Base-by-base conservation (phyloP, 106 monocot genomes). In the Hemerocallis citrina region DNA sequence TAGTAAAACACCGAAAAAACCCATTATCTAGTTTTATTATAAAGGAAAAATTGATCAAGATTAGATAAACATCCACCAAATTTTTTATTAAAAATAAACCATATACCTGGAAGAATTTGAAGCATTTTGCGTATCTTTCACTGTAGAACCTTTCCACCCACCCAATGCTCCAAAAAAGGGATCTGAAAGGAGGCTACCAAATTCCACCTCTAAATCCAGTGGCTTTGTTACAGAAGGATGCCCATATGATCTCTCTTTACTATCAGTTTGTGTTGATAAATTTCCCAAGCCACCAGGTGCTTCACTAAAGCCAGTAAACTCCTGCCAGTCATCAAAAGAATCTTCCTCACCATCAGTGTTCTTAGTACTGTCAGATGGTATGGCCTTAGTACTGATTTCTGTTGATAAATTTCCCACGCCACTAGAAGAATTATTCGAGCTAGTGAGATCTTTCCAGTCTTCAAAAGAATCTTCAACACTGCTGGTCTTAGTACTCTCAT, bases 281-380 rank as follows among this genome's bases (percentile, higher is more conserved):
- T 36, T 63, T 47, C 57, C 54, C 17, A 20, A 65, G 43, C 55
- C 48, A 14, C 62, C 58, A 13, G 36, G 57, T 48, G 24, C 27
- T n/a, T 37, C 27, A 34, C n/a, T 15, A 27, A 45, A 54, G 44
- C 62, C 29, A 11, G 38, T 46, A 68, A 72, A 75, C 71, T 80
- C 75, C 57, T 71, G 71, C 80, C 80, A 80, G 66, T 38, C 71
- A 61, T 85, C 71, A 74, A 71, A 79, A 36, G 57, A 44, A 62
- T 73, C 81, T 64, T 66, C 51, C 40, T 70, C 57, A 32, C 20
- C 49, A 58, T 59, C 34, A 30, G 31, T 32, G 15, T 43, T 61
- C 25, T 50, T 47, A 39, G 46, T 43, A 41, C 23, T 52, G 7
- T 24, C 19, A 33, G n/a, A n/a, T n/a, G n/a, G n/a, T n/a, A 20